A percentile compares a stretch with the other conserved stretches of the same genome.
Evolutionary conservation across 768 basidiomycete genomes (phyloP).

Genomic region (Epithele typhae): DNA sequence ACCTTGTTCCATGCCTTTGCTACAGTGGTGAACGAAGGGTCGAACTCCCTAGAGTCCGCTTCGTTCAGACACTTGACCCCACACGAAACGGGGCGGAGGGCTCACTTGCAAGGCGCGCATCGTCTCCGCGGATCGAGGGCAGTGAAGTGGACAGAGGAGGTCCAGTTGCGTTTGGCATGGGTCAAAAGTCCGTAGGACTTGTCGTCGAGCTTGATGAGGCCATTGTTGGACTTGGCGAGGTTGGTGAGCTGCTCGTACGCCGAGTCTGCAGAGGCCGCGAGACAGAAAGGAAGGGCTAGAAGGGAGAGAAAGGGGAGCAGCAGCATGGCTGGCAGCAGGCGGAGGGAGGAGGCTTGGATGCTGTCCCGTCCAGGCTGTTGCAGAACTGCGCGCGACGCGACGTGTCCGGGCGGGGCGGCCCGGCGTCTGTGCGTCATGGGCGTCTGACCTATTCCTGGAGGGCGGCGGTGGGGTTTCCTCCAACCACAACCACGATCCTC

Average conservation of each 20-base stretch:
- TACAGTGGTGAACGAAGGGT: constrained; percentile 77
- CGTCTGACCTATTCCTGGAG: not conserved
- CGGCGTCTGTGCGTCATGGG: constrained; percentile 1
- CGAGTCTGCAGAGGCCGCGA: constrained; percentile 26
- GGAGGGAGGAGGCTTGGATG: not conserved
- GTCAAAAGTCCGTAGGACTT: constrained; percentile 75
- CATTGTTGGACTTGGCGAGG: constrained; percentile 68
- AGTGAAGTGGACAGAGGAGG: constrained; percentile 83
- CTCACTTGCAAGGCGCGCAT: constrained; percentile 92
- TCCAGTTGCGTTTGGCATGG: constrained; percentile 76
- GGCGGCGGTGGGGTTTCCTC: no score
- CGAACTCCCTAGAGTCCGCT: constrained; percentile 69
- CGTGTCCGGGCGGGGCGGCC: constrained; percentile 7
- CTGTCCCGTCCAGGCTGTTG: not conserved
- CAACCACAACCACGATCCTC: no score
- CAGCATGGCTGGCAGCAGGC: constrained; percentile 20
- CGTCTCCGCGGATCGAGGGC: constrained; percentile 77
- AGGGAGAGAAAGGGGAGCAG: constrained; percentile 29
- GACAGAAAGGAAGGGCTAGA: constrained; percentile 27
- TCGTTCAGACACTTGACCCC: not conserved
- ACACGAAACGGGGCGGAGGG: not conserved
- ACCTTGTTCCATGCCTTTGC: constrained; percentile 78
- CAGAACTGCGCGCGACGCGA: constrained; percentile 15
- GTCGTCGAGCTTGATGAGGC: constrained; percentile 78
- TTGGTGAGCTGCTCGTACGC: constrained; percentile 56